A percentile compares a stretch with the other conserved stretches of the same genome.
phyloP scores from a whole-genome alignment of 2,329 filamentous ascomycete genomes.

The Penicillium sp. region DNA sequence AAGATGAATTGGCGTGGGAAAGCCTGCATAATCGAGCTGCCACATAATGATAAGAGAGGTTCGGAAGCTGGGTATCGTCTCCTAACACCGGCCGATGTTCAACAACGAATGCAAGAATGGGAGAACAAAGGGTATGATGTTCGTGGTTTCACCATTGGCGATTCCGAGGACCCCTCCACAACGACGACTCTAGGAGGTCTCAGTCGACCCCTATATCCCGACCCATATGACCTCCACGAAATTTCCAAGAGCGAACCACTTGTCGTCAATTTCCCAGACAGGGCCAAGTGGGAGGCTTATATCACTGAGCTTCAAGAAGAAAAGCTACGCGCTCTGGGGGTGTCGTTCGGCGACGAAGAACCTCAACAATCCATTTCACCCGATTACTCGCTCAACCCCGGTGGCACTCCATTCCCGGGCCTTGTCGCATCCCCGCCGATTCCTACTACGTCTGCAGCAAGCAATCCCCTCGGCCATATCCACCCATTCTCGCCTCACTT shows the following conservation, averaged over 20 bases:
- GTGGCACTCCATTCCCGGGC: constrained; percentile 66
- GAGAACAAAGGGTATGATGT: constrained; percentile 43
- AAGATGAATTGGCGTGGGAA: constrained; percentile 74
- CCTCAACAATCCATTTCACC: constrained; percentile 66
- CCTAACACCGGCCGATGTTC: constrained; percentile 39
- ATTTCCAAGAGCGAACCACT: constrained; percentile 33
- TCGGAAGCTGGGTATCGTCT: constrained; percentile 39
- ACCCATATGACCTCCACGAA: constrained; percentile 35
- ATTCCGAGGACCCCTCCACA: constrained; percentile 25
- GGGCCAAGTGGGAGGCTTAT: constrained; percentile 69
- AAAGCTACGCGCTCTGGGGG: constrained; percentile 86
- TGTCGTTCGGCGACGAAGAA: constrained; percentile 74
- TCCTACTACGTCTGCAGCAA: constrained; percentile 73
- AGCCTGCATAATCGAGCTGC: constrained; percentile 68
- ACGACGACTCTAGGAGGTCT: constrained; percentile 36
- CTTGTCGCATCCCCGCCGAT: constrained; percentile 81
- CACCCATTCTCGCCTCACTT: constrained; percentile 62
- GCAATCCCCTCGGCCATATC: constrained; percentile 61
- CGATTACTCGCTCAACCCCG: constrained; percentile 61
- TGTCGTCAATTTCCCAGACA: constrained; percentile 43
- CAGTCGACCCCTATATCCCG: constrained; percentile 44
- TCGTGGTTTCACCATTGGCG: constrained; percentile 39
- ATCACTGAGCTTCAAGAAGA: constrained; percentile 81
- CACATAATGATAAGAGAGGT: constrained; percentile 65
- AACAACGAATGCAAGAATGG: constrained; percentile 40